Percentiles rank a stretch among this genome's conserved stretches.
Evolutionary conservation across 2,329 filamentous ascomycete genomes (phyloP).

Genomic region (Exophiala mesophila): DNA sequence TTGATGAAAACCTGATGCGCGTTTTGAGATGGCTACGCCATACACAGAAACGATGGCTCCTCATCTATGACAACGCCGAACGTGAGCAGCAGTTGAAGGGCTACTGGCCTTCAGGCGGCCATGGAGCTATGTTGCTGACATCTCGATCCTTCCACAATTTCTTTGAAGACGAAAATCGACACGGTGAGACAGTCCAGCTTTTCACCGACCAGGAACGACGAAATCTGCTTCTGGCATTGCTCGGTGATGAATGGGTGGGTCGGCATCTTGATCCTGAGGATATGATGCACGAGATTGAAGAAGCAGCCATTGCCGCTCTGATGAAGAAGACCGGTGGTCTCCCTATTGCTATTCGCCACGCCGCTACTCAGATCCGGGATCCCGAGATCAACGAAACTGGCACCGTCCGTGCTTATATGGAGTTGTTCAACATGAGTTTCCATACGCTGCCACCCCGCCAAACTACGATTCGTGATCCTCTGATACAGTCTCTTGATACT

Average conservation of each 20-base stretch:
- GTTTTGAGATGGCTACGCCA: conserved; percentile 5
- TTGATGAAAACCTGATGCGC: conserved; percentile 7
- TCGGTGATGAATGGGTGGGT: conserved; percentile 6
- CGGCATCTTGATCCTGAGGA: conserved; percentile 2
- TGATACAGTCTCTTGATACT: conserved; percentile 6
- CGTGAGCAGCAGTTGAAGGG: conserved; percentile 22
- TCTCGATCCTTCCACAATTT: conserved; percentile 29
- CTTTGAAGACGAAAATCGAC: conserved; percentile 20
- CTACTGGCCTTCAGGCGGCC: conserved; percentile 26
- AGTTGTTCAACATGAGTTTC: conserved; percentile 4
- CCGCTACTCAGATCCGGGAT: conserved; percentile 7
- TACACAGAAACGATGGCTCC: conserved; percentile 9
- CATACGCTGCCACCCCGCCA: conserved; percentile 5
- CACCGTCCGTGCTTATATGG: conserved; percentile 1
- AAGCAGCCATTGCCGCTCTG: conserved; percentile 5
- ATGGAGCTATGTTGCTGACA: conserved; percentile 26
- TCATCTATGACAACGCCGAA: conserved; percentile 20
- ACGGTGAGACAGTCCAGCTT: conserved; percentile 6
- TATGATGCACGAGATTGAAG: conserved; percentile 9
- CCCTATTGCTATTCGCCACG: conserved; percentile 8
- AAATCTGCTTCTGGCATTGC: conserved; percentile 4
- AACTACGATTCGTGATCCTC: not conserved
- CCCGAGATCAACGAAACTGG: conserved; percentile 3
- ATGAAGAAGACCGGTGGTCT: conserved; percentile 9
- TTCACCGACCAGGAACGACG: conserved; percentile 4